Evolutionary conservation across 179 eudicot species (phyloP), one percentile per base, ranked within the genome.

Genomic region (Dionaea muscipula): DNA sequence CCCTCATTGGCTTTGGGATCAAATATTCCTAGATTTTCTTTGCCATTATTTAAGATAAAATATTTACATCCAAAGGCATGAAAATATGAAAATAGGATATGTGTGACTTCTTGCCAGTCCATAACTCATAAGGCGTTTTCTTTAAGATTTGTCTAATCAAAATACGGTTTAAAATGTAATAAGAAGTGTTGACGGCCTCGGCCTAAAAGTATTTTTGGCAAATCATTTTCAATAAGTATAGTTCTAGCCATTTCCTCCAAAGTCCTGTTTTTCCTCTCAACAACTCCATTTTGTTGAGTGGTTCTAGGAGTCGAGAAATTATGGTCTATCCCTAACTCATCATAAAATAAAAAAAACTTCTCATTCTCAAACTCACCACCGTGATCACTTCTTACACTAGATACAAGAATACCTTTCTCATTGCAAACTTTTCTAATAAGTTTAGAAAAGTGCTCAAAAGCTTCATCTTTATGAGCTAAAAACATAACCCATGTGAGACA

Each of bases 241-340:
- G 31, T 52, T 9, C 66, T 28, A 1, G 39, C 40, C 51, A 61
- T 61, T 0, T 61, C 51, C 26, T 41, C 37, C 2, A 53, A 10
- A 2, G 58, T 26, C 14, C 43, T 40, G 24, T 41, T 61, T 7
- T 61, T 61, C 7, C 44, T 28, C 21, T 61, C 44, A 0, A 40
- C 24, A 0, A 61, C 58, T 12, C 46, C 35, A 35, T 51, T 48
- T 21, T 65, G 57, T 45, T 65, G 26, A 1, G 53, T 33, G 0
- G 63, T 51, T 17, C 53, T 50, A 0, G 58, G 53, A 0, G 58
- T 17, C 2, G 53, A 65, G 18, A 52, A 57, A 7, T 57, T 50
- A 10, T 57, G 63, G 41, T 37, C 23, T 0, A 56, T 13, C 3
- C 35, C 35, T n/a, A 28, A 3, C 8, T 28, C 35, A 3, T 28